A percentile compares a stretch with the other conserved stretches of the same genome.
These are phyloP conservation scores for Anthoceros angustus DNA, from an alignment of 225 moss, liverwort and hornwort genomes.

Conservation along the genomic window DNA sequence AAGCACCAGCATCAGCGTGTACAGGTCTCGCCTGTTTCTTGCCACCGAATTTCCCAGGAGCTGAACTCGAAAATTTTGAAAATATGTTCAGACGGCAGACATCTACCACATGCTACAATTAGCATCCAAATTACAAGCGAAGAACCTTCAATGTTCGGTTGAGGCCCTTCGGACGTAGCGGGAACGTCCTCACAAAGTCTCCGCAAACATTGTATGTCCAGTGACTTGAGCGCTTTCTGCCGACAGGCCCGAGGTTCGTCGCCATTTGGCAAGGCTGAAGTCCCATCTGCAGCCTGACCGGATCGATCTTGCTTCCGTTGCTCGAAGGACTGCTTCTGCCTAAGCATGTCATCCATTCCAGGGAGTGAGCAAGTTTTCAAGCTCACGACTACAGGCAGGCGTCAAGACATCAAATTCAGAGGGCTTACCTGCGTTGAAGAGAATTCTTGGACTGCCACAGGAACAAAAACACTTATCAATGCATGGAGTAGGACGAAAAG, in stretches of 20 bases:
- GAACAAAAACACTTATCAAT: too few species aligned
- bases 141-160: too few species aligned
- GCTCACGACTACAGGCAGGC: neutral
- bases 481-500: too few species aligned
- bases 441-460: neutral
- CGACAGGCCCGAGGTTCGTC: neutral
- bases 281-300: neutral
- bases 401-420: neutral
- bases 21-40: too few species aligned
- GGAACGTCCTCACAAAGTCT: constrained; percentile 3
- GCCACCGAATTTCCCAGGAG: too few species aligned
- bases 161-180: neutral
- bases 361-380: neutral
- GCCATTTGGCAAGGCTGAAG: neutral
- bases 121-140: too few species aligned
- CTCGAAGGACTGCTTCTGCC: constrained; percentile 4
- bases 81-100: too few species aligned
- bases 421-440: neutral
- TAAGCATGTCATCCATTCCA: neutral
- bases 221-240: neutral
- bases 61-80: too few species aligned
- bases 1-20: too few species aligned
- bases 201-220: neutral
- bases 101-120: too few species aligned
- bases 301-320: neutral